Base-by-base conservation (phyloP, 495 filamentous ascomycete species). In the Aspergillus olivimuriae region DNA sequence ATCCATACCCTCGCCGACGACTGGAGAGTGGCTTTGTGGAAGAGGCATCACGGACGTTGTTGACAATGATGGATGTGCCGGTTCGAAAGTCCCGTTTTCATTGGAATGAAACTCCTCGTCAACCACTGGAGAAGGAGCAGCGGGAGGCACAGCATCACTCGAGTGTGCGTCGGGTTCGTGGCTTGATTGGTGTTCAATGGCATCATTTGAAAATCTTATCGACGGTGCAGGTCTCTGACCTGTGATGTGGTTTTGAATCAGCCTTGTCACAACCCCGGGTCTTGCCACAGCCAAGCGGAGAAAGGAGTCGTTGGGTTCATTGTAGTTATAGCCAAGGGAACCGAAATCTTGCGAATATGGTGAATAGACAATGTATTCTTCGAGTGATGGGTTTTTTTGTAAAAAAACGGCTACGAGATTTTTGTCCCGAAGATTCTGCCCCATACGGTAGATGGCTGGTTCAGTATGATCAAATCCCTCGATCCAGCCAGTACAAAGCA, bases 381-480 rank as follows among this genome's bases (percentile, higher is more conserved):
- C 52, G 6, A n/a, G n/a, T n/a, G n/a, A n/a, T 35, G 30, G 3
- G 19, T n/a, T 2, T 15, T 11, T 1, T 34, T 31, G 2, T 39
- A 7, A 17, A 53, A 53, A 34, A 51, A 50, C 24, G 41, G 52
- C 61, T 15, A 65, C 31, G 2, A 51, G 38, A 8, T 60, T 41
- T 16, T 49, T 21, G n/a, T 18, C 41, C 7, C 43, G 49, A 8
- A 76, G 56, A 1, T 46, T 23, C 12, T 65, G 44, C 10, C 56
- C 48, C 33, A 68, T 41, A 0, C 43, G 35, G n/a, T 57, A 51
- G 6, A 74, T 24, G 15, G 40, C 39, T n/a, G 34, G 14, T 28
- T 62, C 57, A 4, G 58, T 62, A 36, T 71, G 60, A 31, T 44
- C 32, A 48, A 58, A 71, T 4, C 65, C 60, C 43, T 64, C 57